phyloP scores from a whole-genome alignment of 2,329 filamentous ascomycete genomes.

The Botrytis deweyae region DNA sequence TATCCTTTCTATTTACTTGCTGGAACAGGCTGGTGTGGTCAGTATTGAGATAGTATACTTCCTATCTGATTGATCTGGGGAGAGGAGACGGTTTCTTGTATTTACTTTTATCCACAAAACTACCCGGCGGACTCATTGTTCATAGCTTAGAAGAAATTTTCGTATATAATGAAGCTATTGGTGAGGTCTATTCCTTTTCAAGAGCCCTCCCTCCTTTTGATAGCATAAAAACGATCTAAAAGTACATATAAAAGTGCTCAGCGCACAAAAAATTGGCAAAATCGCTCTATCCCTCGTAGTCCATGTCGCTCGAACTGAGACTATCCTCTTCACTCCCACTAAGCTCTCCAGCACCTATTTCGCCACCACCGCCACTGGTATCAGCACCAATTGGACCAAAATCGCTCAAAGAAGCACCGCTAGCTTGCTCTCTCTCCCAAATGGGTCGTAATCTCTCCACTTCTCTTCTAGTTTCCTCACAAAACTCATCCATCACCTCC shows the following conservation, averaged over 20 bases:
- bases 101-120: not conserved
- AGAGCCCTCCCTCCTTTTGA: fast-evolving
- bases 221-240: not conserved
- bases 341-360: not conserved
- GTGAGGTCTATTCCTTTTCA: fast-evolving
- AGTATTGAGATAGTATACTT: not conserved
- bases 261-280: not conserved
- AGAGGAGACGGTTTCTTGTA: not conserved
- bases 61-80: not conserved
- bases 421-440: not conserved
- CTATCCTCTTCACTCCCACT: not conserved
- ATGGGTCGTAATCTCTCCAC: not conserved
- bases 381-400: fast-evolving
- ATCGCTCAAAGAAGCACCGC: not conserved
- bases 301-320: not conserved
- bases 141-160: not conserved
- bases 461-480: not conserved
- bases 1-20: not conserved
- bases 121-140: not conserved
- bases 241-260: not conserved
- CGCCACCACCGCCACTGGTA: not conserved
- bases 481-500: not conserved
- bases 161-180: not conserved
- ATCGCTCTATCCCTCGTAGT: not conserved
- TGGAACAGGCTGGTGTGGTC: not conserved